Evolutionary conservation across 768 basidiomycete genomes (phyloP).

Genomic region (Tricholoma bakamatsutake): DNA sequence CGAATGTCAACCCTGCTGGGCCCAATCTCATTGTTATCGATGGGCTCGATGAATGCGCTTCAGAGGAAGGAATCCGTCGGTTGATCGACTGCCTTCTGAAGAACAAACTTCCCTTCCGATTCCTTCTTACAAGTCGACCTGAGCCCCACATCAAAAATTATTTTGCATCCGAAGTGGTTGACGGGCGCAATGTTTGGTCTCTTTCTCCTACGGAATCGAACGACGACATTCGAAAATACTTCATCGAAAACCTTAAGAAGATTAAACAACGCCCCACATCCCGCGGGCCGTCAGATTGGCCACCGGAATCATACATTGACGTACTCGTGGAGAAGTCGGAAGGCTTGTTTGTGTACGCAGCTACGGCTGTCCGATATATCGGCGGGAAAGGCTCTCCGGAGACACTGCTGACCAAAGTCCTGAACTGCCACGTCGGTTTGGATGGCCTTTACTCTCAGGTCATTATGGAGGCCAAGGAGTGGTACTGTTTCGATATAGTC

Average conservation of each 20-base stretch:
- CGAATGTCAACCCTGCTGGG: background rate
- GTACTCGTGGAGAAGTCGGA: background rate
- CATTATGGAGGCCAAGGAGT: conserved; percentile 2
- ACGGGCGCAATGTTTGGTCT: background rate
- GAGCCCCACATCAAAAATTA: background rate
- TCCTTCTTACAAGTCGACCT: background rate
- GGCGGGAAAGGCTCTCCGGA: no score
- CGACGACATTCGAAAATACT: background rate
- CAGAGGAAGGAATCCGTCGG: no score
- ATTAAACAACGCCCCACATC: background rate
- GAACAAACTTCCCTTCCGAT: no score
- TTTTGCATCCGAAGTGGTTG: background rate
- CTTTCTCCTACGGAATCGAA: background rate
- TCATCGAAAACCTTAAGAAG: background rate
- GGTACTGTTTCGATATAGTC: background rate
- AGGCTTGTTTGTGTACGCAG: no score
- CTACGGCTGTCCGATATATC: background rate
- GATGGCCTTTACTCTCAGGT: conserved; percentile 4
- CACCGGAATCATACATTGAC: background rate
- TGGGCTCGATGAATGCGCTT: no score
- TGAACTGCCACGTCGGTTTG: conserved; percentile 1
- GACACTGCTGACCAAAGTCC: background rate
- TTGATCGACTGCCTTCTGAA: no score
- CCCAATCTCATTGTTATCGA: background rate
- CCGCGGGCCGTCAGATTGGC: background rate